Evolutionary conservation across 805 yeast genomes (phyloP), one percentile per base, ranked within the genome.

Genomic region (Cyberlindnera nakhonratchasimensis): DNA sequence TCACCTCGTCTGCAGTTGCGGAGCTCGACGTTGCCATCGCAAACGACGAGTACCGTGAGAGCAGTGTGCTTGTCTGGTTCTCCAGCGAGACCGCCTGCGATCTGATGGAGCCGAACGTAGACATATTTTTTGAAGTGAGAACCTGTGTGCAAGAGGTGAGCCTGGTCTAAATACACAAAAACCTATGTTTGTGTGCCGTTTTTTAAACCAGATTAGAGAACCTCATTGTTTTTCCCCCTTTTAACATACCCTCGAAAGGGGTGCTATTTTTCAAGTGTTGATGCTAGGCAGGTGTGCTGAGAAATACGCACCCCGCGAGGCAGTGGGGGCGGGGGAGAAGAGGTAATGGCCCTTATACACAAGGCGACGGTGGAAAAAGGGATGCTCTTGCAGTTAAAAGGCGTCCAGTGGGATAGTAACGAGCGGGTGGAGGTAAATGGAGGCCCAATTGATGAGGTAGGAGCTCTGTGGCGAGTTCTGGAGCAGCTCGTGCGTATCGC

Each of bases 81-180:
- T 91, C 96, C 37, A 82, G 64, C 7, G 79, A 70, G 26, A 89
- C 68, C 1, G 82, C 79, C 54, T 82, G 85, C 22, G 84, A 69
- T 58, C 95, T 71, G 12, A 79, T 70, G 36, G 86, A 86, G 14
- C 78, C 71, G 60, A 84, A 86, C 3, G 86, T 65, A 9, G 75
- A 64, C 57, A 70, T 63, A 22, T 16, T 21, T 32, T 26, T 26
- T 26, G 6, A 12, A 8, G 9, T 6, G n/a, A 14, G 6, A 12
- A 13, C n/a, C 9, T 26, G 29, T 12, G 10, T 26, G 9, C 29
- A n/a, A n/a, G n/a, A n/a, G n/a, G n/a, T n/a, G n/a, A n/a, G n/a
- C n/a, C n/a, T n/a, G n/a, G n/a, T n/a, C n/a, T n/a, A n/a, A n/a
- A n/a, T n/a, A n/a, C n/a, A n/a, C n/a, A n/a, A n/a, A n/a, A n/a